Conservation (phyloP, 1,139 yeast genomes). For the Kurtzmaniella quercitrusa region DNA sequence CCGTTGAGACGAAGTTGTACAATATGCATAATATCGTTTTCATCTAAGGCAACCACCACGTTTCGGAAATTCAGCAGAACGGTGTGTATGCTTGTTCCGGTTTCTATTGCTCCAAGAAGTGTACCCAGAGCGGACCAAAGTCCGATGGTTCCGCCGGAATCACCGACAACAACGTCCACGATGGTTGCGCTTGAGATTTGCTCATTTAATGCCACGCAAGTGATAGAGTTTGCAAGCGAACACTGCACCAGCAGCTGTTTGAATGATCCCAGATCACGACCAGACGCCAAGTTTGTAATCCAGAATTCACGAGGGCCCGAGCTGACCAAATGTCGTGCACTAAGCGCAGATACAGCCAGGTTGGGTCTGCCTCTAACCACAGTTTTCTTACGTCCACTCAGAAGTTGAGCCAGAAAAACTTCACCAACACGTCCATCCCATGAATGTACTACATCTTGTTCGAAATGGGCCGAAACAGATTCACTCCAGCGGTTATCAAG, state of each 20-base stretch:
- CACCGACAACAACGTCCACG: background rate
- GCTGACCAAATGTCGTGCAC: background rate
- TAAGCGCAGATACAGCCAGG: background rate
- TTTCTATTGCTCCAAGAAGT: background rate
- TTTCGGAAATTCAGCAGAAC: background rate
- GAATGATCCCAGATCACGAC: slow-evolving; percentile 1
- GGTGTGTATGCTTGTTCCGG: background rate
- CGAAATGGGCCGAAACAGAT: background rate
- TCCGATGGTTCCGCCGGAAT: background rate
- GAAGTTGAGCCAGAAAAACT: background rate
- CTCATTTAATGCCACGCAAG: background rate
- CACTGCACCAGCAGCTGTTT: background rate
- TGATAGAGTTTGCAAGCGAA: background rate
- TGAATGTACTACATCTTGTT: background rate
- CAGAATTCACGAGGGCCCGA: background rate
- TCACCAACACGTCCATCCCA: slow-evolving; percentile 1
- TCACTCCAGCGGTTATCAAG: background rate
- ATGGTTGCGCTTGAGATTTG: background rate
- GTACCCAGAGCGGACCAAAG: slow-evolving; percentile 1
- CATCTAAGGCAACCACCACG: background rate
- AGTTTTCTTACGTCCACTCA: background rate
- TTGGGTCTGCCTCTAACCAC: background rate
- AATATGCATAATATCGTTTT: background rate
- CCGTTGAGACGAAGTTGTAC: background rate
- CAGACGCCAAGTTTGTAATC: slow-evolving; percentile 2